Evolutionary conservation across 306 rosid species (phyloP).

Genomic region (Trifolium subterraneum): DNA sequence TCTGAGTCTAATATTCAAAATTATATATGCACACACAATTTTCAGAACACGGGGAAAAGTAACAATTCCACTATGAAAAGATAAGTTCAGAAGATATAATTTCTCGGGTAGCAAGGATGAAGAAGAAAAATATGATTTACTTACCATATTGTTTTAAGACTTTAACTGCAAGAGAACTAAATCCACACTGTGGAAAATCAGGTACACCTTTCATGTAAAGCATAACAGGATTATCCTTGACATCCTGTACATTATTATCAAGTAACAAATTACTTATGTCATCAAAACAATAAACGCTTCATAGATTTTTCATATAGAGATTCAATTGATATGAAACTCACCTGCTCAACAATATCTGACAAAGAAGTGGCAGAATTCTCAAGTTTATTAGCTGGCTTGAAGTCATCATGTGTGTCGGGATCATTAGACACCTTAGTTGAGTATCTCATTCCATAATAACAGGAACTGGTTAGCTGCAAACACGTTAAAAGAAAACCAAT

Average conservation of each 20-base stretch:
- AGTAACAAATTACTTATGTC: not conserved
- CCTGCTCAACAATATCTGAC: constrained; percentile 77
- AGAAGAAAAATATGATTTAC: constrained; percentile 16
- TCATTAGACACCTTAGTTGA: constrained; percentile 60
- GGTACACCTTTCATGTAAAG: constrained; percentile 89
- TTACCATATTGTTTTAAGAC: constrained; percentile 67
- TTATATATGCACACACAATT: not conserved
- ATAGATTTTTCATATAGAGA: not conserved
- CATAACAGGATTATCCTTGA: constrained; percentile 80
- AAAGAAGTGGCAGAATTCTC: constrained; percentile 59
- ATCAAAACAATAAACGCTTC: not conserved
- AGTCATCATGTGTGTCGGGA: constrained; percentile 85
- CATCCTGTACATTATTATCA: constrained; percentile 59
- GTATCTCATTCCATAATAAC: constrained; percentile 55
- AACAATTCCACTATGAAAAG: constrained; percentile 31
- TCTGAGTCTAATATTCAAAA: not conserved
- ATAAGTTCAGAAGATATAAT: constrained; percentile 18
- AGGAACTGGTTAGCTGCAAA: constrained; percentile 55
- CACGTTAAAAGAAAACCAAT: constrained; percentile 29
- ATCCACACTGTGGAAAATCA: constrained; percentile 80
- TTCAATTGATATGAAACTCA: constrained; percentile 36
- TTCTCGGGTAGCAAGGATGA: not conserved
- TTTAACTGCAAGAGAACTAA: constrained; percentile 82
- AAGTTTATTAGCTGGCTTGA: constrained; percentile 76
- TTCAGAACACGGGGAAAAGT: constrained; percentile 8